Percentiles rank a stretch among this genome's conserved stretches.
phyloP scores from a whole-genome alignment of 2,329 filamentous ascomycete species.

The Epichloe typhina region DNA sequence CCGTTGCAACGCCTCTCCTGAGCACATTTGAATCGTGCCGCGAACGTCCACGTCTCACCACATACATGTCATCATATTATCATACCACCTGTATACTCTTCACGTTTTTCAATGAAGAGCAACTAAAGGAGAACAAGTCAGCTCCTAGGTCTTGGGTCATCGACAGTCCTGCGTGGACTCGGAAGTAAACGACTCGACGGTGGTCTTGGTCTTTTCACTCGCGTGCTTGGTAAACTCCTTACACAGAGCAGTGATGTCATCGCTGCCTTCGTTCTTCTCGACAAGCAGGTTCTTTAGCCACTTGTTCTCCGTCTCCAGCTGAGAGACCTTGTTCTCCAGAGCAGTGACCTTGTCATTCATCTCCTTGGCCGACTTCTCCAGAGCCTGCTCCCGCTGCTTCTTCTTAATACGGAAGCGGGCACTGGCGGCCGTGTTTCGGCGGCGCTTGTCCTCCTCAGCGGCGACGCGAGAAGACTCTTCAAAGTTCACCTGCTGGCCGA shows the following conservation, averaged over 20 bases:
- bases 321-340: constrained; percentile 59
- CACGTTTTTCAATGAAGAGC: not conserved
- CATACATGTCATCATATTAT: constrained; percentile 1
- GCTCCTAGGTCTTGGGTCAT: constrained; percentile 6
- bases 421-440: constrained; percentile 77
- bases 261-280: constrained; percentile 60
- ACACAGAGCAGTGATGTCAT: constrained; percentile 36
- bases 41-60: not conserved
- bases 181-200: constrained; percentile 11
- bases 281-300: constrained; percentile 71
- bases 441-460: constrained; percentile 81
- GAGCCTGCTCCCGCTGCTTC: constrained; percentile 83
- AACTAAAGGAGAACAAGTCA: not conserved
- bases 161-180: constrained; percentile 11
- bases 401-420: constrained; percentile 90
- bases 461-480: constrained; percentile 61
- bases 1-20: not conserved
- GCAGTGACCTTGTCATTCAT: constrained; percentile 65
- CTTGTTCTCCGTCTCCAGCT: constrained; percentile 73
- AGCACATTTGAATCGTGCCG: not conserved
- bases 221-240: constrained; percentile 35
- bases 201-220: constrained; percentile 18
- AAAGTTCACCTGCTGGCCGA: constrained; percentile 36
- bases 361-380: constrained; percentile 71
- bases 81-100: not conserved